Evolutionary conservation across 176 grass and related monocot genomes (phyloP).

Genomic region (Carex kokanica): DNA sequence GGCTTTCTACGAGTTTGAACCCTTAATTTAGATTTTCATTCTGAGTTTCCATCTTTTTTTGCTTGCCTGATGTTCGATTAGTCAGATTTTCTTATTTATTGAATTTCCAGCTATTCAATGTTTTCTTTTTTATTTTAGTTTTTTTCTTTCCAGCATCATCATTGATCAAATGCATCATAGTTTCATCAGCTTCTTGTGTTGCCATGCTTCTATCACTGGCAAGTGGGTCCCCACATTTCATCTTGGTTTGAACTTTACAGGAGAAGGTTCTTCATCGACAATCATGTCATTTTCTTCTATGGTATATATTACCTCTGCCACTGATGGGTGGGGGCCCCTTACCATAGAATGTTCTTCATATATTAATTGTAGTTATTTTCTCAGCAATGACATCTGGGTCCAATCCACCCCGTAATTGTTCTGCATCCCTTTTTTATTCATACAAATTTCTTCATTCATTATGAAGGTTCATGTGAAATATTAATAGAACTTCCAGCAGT

Average conservation of each 20-base stretch:
- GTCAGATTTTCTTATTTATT: too few species aligned
- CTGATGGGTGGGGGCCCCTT: not conserved
- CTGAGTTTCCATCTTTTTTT: too few species aligned
- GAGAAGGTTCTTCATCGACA: slow-evolving; percentile 7
- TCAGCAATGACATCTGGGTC: not conserved
- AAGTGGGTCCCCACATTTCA: not conserved
- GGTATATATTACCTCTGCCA: not conserved
- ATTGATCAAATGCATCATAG: not conserved
- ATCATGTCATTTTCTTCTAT: slow-evolving; percentile 19
- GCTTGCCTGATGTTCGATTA: too few species aligned
- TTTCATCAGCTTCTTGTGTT: not conserved
- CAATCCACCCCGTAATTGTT: not conserved
- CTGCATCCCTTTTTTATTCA: slow-evolving; percentile 34
- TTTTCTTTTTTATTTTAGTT: too few species aligned
- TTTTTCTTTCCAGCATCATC: not conserved
- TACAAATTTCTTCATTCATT: slow-evolving; percentile 24
- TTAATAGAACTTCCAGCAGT: slow-evolving; percentile 21
- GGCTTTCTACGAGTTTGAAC: too few species aligned
- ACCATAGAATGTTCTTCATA: slow-evolving; percentile 33
- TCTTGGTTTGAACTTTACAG: not conserved
- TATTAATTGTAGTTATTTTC: slow-evolving; percentile 46
- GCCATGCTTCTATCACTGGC: not conserved
- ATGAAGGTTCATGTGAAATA: slow-evolving; percentile 20
- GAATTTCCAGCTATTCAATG: too few species aligned
- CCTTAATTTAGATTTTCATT: too few species aligned